phyloP scores from a whole-genome alignment of 169 alveolate genomes.

The Plasmodium berghei region DNA sequence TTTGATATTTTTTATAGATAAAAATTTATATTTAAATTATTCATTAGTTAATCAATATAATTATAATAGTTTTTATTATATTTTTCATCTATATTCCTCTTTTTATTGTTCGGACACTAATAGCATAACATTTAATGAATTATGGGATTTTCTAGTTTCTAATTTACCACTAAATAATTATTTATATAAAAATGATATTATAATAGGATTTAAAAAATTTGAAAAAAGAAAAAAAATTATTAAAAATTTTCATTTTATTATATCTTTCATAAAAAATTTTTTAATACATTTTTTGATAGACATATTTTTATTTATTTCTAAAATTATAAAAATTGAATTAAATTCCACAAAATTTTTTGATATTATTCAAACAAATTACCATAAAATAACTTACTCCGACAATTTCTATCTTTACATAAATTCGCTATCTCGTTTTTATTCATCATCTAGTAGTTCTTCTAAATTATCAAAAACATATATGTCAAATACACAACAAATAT shows the following conservation, averaged over 20 bases:
- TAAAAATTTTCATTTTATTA: conserved; percentile 34
- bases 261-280: conserved; percentile 44
- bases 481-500: neutral
- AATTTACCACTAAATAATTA: conserved; percentile 61
- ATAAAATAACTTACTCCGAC: neutral
- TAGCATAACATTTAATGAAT: conserved; percentile 62
- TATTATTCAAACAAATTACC: neutral
- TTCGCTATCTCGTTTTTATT: conserved; percentile 19
- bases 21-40: conserved; percentile 56
- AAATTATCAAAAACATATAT: neutral
- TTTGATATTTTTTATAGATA: conserved; percentile 59
- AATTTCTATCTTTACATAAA: conserved; percentile 15
- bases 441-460: conserved; percentile 1
- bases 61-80: conserved; percentile 32
- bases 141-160: conserved; percentile 54
- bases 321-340: conserved; percentile 12
- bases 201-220: conserved; percentile 51
- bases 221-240: conserved; percentile 25
- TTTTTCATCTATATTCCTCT: conserved; percentile 48
- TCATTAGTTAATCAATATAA: conserved; percentile 56
- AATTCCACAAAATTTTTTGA: neutral
- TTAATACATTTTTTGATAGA: conserved; percentile 33
- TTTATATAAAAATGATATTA: conserved; percentile 52
- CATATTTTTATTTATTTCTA: conserved; percentile 40
- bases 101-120: conserved; percentile 72